Evolutionary conservation across 441 rosid genomes (phyloP), one percentile per base, ranked within the genome.

Genomic region (Erodium moschatum): DNA sequence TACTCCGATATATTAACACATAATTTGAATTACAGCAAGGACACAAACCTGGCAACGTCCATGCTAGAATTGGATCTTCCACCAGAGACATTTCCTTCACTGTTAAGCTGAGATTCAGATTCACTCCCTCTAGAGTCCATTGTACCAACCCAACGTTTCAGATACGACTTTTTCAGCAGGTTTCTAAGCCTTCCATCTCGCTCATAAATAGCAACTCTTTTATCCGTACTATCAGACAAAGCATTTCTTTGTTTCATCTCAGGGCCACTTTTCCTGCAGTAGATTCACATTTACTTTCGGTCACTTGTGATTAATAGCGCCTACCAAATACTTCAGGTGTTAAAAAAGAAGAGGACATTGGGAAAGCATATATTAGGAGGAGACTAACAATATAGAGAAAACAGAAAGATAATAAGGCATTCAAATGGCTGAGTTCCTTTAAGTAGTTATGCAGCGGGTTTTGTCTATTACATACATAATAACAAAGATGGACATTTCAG

Each of bases 11-110:
- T 18, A 33, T 16, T 38, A 13, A 40, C 19, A 64, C 18, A 16
- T 15, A 11, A 19, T 2, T 60, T 56, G 67, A 68, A 48, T 67
- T 61, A 71, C 68, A 6, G 10, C 3, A 54, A 65, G 10, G 24
- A 68, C 13, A 72, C 82, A 72, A 75, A 95, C 99, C 98, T 89
- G 66, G 93, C 88, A 76, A 89, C 78, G 76, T 92, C 92, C 67
- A 82, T 74, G 76, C 71, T 79, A 74, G 62, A 19, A 48, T 66
- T 80, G 67, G 80, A 75, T 67, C 71, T 76, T 73, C 72, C 70
- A 70, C 67, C 56, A n/a, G 77, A 71, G 52, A 69, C 35, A 66
- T 75, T 81, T 62, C 81, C 83, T 64, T 81, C 91, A 76, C 61
- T 74, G 70, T 75, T 80, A 67, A 64, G 75, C 18, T 66, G 69